phyloP scores from a whole-genome alignment of 192 early-diverging fungal species.

The Nowakowskiella sp. region DNA sequence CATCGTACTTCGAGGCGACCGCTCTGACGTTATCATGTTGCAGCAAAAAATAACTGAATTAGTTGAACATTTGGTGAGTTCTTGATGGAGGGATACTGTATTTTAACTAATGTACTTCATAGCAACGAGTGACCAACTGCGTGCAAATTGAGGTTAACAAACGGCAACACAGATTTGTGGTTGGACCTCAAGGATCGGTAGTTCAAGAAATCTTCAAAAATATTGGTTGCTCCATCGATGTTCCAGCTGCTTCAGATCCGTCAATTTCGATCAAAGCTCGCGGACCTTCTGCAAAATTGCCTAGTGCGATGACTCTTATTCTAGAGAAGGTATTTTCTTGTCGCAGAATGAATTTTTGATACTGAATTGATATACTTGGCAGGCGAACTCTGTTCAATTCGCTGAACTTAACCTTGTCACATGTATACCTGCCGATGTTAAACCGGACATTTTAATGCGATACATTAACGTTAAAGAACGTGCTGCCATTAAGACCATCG shows the following conservation, averaged over 20 bases:
- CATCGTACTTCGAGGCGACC: constrained; percentile 75
- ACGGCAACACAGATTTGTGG: constrained; percentile 86
- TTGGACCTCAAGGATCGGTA: constrained; percentile 68
- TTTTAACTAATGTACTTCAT: constrained; percentile 3
- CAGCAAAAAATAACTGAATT: constrained; percentile 48
- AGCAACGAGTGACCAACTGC: constrained; percentile 53
- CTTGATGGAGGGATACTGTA: not conserved
- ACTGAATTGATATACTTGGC: constrained; percentile 1
- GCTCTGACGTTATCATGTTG: constrained; percentile 59
- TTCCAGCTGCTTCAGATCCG: constrained; percentile 62
- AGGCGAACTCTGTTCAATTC: constrained; percentile 64
- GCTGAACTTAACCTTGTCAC: constrained; percentile 60
- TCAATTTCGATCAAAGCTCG: constrained; percentile 71
- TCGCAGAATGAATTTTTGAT: constrained; percentile 11
- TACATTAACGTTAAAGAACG: constrained; percentile 65
- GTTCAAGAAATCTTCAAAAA: constrained; percentile 77
- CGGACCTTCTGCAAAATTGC: constrained; percentile 63
- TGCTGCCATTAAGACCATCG: constrained; percentile 65
- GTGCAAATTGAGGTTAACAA: constrained; percentile 71
- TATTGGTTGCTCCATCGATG: constrained; percentile 79
- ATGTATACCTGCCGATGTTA: constrained; percentile 39
- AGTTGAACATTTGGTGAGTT: constrained; percentile 50
- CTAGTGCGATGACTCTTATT: constrained; percentile 66
- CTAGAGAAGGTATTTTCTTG: constrained; percentile 55
- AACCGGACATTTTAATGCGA: constrained; percentile 53